Evolutionary conservation across 177 flowering plant species (phyloP), one percentile per base, ranked within the genome.

Genomic region (Telopea speciosissima): DNA sequence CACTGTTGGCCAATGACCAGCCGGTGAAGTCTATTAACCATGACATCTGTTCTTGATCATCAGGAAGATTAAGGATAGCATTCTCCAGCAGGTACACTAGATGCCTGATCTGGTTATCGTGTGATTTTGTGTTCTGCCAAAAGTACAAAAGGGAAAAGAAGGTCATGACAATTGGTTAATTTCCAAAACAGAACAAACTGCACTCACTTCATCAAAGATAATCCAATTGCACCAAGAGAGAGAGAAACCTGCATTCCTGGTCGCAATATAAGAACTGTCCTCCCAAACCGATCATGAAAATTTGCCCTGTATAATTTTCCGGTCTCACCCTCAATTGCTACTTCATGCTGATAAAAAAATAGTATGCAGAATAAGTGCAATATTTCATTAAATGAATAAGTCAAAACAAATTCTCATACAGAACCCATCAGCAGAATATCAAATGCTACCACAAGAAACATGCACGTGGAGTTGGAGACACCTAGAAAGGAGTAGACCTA

Each of bases 21-120:
- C 95, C 98, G 28, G 90, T 87, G 85, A 89, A 94, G 77, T 94
- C 98, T 67, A 92, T 90, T 71, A 94, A 75, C 98, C 98, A 92
- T 11, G 84, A 75, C 97, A 94, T 92, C 73, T 94, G 97, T 73
- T 94, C 97, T 73, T 92, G 97, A 67, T 81, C 93, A 74, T 88
- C 90, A 10, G 93, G 93, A 72, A 94, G 91, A 80, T 89, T 94
- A 23, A 92, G 84, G 72, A 94, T 79, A 8, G 97, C 98, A 77
- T 94, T 92, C 83, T 94, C 98, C 45, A 94, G 76, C 31, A 92
- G 88, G 77, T 94, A 94, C 14, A 92, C 95, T 68, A 94, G 77
- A 77, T 94, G 98, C 31, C 89, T 86, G 24, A 94, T 79, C 73
- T 92, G 88, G 72, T 81, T 84, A 68, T 90, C 97, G 22, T 83